phyloP scores from a whole-genome alignment of 148 eudicot species.

The Polygonum aviculare region DNA sequence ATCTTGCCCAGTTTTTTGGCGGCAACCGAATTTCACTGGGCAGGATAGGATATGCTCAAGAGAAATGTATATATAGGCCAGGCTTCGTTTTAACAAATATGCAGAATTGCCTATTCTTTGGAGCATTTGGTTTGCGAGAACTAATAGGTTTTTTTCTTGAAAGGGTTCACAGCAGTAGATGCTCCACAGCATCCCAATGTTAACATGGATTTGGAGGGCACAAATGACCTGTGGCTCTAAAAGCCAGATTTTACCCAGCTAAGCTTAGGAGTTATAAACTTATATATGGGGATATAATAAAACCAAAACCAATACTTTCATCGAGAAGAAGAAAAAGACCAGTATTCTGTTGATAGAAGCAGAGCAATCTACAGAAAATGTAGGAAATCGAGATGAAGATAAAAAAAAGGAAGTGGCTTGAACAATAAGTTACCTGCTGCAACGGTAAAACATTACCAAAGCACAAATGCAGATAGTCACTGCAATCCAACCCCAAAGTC shows the following conservation, averaged over 20 bases:
- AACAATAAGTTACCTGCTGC: slow-evolving; percentile 61
- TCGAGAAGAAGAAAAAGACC: background rate
- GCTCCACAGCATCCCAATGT: background rate
- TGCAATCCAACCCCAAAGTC: slow-evolving; percentile 72
- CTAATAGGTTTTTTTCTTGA: background rate
- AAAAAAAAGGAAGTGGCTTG: background rate
- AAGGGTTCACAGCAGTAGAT: background rate
- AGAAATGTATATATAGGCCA: background rate
- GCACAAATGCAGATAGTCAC: slow-evolving; percentile 62
- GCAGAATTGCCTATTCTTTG: background rate
- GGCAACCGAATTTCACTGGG: background rate
- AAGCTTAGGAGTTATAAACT: background rate
- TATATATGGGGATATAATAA: background rate
- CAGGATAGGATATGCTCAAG: background rate
- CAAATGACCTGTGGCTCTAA: background rate
- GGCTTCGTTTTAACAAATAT: background rate
- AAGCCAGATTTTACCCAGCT: background rate
- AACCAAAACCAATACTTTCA: background rate
- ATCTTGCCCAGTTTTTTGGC: background rate
- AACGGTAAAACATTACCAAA: slow-evolving; percentile 64
- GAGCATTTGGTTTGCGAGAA: background rate
- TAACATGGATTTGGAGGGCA: background rate
- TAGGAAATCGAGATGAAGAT: background rate
- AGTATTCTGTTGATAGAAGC: background rate
- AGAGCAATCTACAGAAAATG: background rate